Base-by-base conservation (phyloP, 2,329 filamentous ascomycete species). In the Hypoxylon sp. region DNA sequence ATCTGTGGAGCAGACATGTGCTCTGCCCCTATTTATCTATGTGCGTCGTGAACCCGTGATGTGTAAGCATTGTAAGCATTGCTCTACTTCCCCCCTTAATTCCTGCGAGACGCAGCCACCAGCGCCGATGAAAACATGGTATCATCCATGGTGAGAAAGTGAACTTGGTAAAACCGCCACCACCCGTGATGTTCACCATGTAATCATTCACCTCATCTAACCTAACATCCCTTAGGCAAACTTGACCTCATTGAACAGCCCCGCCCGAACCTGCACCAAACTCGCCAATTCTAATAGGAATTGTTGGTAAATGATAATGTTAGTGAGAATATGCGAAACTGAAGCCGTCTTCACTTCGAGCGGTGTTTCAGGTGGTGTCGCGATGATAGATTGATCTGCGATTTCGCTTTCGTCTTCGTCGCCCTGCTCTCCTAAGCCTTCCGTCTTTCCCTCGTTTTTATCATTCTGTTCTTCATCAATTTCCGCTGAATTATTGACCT, bases 251-350 rank as follows among this genome's bases (percentile, higher is more conserved):
- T 90, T 90, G 78, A 95, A 94, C 50, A 94, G 77, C 11, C 89
- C 89, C 23, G 90, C 91, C 58, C 92, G 84, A 34, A 91, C 89
- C 76, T 95, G 91, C 63, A 94, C 83, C 71, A 94, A 78, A 25
- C 91, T 90, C 1, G 91, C 89, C 60, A 95, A 78, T 77, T 96
- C 92, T 52, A 95, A 83, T 52, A 95, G 79, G 75, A 96, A 96
- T 34, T 91, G 91, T 76, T 96, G 92, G 61, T 94, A 82, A 53
- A 95, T 87, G 62, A 95, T 87, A 41, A 91, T 87, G 76, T 95
- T 96, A 5, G 92, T 95, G 67, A 96, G 81, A 9, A 95, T 82
- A 75, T 95, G 92, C 41, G 90, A 93, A 3, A 96, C 87, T 6
- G 90, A 92, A 6, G 88, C 90, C 8, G 83, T 84, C 51, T 78